A percentile compares a stretch with the other conserved stretches of the same genome.
These are phyloP conservation scores for Jamesozyma rosinii DNA, from an alignment of 805 yeast genomes.

Conservation along the genomic window DNA sequence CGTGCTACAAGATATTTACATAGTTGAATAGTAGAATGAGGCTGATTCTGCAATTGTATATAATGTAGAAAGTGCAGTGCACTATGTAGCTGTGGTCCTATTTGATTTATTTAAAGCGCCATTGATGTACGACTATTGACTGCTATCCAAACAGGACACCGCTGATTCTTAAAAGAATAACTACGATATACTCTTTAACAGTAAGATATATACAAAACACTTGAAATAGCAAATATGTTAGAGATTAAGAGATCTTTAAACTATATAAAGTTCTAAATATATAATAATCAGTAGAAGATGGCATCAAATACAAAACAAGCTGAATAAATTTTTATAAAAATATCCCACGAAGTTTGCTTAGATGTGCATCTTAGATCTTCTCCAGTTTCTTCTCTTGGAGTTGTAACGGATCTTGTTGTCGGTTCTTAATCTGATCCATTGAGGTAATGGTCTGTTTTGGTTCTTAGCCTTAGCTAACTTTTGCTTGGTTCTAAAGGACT, in stretches of 20 bases:
- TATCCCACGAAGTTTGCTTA: conserved; percentile 38
- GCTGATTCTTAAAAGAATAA: too few relatives aligned
- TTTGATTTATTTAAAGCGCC: too few relatives aligned
- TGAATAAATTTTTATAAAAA: neutral
- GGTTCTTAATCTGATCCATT: conserved; percentile 98
- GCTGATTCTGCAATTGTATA: too few relatives aligned
- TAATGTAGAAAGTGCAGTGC: too few relatives aligned
- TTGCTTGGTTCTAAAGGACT: conserved; percentile 94
- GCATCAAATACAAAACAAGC: neutral
- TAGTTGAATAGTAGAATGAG: too few relatives aligned
- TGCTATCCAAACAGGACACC: too few relatives aligned
- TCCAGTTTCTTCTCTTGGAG: conserved; percentile 99
- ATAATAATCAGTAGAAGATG: neutral
- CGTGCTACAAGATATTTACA: too few relatives aligned
- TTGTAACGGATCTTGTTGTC: conserved; percentile 96
- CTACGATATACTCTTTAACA: too few relatives aligned
- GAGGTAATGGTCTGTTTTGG: conserved; percentile 99
- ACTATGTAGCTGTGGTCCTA: too few relatives aligned
- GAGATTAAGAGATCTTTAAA: neutral
- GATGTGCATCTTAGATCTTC: conserved; percentile 97
- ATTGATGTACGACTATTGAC: too few relatives aligned
- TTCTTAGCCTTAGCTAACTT: conserved; percentile 97
- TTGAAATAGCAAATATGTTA: conserved; percentile 2
- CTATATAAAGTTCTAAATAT: neutral
- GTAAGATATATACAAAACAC: too few relatives aligned